Evolutionary conservation across 371 early-diverging fungal genomes (phyloP).

Genomic region (Cladochytrium tenue): DNA sequence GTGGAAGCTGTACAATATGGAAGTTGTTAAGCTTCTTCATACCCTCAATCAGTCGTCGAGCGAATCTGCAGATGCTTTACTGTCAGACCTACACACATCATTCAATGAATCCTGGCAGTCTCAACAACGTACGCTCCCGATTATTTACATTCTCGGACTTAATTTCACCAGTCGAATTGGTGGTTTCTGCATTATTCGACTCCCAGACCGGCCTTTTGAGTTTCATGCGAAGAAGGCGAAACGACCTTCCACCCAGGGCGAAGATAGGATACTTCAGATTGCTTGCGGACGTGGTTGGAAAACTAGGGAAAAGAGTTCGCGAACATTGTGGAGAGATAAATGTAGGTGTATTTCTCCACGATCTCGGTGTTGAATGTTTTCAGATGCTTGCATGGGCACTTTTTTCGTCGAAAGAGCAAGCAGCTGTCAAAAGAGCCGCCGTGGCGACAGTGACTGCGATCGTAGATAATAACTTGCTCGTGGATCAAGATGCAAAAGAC

Average conservation of each 20-base stretch:
- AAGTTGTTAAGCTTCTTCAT: no score
- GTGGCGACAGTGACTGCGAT: conserved; percentile 5
- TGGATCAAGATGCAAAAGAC: no score
- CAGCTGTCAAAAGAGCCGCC: conserved; percentile 14
- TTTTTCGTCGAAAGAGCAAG: conserved; percentile 23
- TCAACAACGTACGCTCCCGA: neutral
- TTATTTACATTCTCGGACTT: neutral
- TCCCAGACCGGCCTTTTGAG: conserved; percentile 15
- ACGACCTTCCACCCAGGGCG: conserved; percentile 12
- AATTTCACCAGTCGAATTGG: no score
- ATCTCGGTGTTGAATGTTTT: neutral
- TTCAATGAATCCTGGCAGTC: neutral
- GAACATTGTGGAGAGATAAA: no score
- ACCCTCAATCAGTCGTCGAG: no score
- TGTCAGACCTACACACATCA: neutral
- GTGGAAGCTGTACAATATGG: no score
- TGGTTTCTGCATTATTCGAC: conserved; percentile 17
- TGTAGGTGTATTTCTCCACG: no score
- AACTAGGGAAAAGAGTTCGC: neutral
- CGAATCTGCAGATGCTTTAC: neutral
- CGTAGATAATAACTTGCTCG: conserved; percentile 8
- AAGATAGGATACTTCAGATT: conserved; percentile 13
- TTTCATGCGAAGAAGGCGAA: conserved; percentile 6
- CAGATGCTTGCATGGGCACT: conserved; percentile 7
- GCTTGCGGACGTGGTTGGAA: conserved; percentile 11